Conservation (phyloP, 1,284 basidiomycete genomes). For the Irpex sp. region DNA sequence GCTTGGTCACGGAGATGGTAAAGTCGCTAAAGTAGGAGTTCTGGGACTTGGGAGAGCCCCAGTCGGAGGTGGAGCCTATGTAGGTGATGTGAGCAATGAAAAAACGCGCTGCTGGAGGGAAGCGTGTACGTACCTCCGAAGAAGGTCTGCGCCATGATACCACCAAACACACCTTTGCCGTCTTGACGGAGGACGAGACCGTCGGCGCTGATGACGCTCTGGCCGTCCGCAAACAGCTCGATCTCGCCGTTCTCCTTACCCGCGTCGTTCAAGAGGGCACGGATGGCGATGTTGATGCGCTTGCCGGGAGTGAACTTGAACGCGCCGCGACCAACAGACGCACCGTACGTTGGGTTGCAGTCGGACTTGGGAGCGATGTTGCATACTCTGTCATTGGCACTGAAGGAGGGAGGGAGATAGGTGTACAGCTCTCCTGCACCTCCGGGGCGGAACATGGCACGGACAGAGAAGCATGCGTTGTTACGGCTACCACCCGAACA, state of each 20-base stretch:
- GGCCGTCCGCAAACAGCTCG: slow-evolving; percentile 56
- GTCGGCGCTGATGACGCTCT: slow-evolving; percentile 49
- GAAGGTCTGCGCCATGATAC: slow-evolving; percentile 68
- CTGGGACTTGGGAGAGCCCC: slow-evolving; percentile 55
- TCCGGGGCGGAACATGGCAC: slow-evolving; percentile 52
- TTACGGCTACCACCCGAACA: slow-evolving; percentile 54
- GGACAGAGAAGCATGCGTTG: slow-evolving; percentile 47
- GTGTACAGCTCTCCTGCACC: slow-evolving; percentile 58
- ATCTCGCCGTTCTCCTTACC: slow-evolving; percentile 53
- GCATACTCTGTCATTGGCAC: slow-evolving; percentile 54
- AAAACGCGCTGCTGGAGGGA: too few species aligned
- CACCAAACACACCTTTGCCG: slow-evolving; percentile 44
- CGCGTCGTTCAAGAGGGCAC: slow-evolving; percentile 59
- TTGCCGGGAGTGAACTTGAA: slow-evolving; percentile 58
- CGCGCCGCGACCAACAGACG: slow-evolving; percentile 72
- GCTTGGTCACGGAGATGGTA: slow-evolving; percentile 54
- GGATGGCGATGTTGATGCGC: slow-evolving; percentile 51
- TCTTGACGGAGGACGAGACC: slow-evolving; percentile 48
- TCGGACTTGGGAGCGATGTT: slow-evolving; percentile 45
- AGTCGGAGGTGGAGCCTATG: slow-evolving; percentile 42
- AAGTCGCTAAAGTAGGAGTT: slow-evolving; percentile 63
- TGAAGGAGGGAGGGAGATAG: slow-evolving; percentile 56
- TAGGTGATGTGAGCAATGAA: not conserved
- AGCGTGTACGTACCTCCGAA: slow-evolving; percentile 46
- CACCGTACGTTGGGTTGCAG: slow-evolving; percentile 62